A percentile compares a stretch with the other conserved stretches of the same genome.
Evolutionary conservation across 2,329 filamentous ascomycete genomes (phyloP).

Genomic region (Fusarium lyarnte): DNA sequence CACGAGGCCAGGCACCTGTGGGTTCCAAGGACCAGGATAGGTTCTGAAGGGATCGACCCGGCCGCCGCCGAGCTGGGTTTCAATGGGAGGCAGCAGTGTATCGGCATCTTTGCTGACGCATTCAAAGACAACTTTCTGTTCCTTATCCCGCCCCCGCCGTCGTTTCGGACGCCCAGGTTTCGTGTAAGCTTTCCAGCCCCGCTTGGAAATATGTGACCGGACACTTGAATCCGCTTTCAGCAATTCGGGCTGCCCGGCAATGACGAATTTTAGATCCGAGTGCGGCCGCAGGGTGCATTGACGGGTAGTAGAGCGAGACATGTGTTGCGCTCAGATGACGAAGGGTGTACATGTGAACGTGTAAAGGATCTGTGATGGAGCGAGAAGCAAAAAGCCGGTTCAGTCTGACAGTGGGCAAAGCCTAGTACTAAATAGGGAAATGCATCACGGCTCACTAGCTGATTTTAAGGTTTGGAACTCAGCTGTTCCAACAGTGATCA

Average conservation of each 20-base stretch:
- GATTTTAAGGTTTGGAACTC: background rate
- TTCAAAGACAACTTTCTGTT: background rate
- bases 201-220: background rate
- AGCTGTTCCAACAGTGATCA: background rate
- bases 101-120: background rate
- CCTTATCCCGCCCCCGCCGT: background rate
- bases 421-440: background rate
- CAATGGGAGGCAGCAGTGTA: accelerated
- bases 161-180: accelerated
- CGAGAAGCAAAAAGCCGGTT: too few species aligned
- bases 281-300: too few species aligned
- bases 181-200: background rate
- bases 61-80: background rate
- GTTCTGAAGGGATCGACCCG: background rate
- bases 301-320: background rate
- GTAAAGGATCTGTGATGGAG: too few species aligned
- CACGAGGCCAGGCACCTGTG: background rate
- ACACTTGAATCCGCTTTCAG: background rate
- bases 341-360: too few species aligned
- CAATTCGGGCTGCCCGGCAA: background rate
- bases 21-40: background rate
- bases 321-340: background rate
- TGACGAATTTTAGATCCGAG: background rate
- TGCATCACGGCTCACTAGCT: background rate
- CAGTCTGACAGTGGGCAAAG: too few species aligned